Evolutionary conservation across 768 basidiomycete species (phyloP).

Genomic region (Tricholoma saponaceum): DNA sequence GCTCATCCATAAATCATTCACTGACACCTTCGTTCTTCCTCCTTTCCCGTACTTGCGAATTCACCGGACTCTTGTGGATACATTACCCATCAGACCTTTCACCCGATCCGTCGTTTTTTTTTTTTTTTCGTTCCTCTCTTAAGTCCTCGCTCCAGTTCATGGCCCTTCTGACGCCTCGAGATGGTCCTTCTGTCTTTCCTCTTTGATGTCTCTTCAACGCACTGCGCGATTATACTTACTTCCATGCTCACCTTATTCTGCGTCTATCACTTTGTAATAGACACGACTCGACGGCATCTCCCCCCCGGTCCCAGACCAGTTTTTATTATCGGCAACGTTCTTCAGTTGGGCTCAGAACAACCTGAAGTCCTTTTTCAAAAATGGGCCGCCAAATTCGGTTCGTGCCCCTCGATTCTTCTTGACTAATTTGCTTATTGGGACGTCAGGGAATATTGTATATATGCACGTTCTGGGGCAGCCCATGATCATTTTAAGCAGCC

Average conservation of each 20-base stretch:
- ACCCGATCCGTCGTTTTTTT: slow-evolving; percentile 11
- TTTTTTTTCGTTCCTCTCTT: slow-evolving; percentile 1
- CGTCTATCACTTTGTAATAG: slow-evolving; percentile 19
- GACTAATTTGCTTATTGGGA: neutral
- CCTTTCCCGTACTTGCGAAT: neutral
- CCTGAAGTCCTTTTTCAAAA: slow-evolving; percentile 36
- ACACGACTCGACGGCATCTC: slow-evolving; percentile 20
- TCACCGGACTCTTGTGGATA: slow-evolving; percentile 3
- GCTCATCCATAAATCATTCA: slow-evolving; percentile 5
- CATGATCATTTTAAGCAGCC: slow-evolving; percentile 47
- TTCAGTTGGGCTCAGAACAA: slow-evolving; percentile 37
- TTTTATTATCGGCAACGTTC: slow-evolving; percentile 45
- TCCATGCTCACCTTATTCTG: slow-evolving; percentile 12
- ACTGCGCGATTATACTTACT: slow-evolving; percentile 9
- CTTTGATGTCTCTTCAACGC: slow-evolving; percentile 2
- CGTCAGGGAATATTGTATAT: slow-evolving; percentile 40
- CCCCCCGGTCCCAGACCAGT: slow-evolving; percentile 46
- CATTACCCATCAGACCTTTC: slow-evolving; percentile 8
- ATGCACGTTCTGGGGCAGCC: slow-evolving; percentile 39
- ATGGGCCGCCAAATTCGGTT: slow-evolving; percentile 43
- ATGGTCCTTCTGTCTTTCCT: slow-evolving; percentile 5
- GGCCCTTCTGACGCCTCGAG: slow-evolving; percentile 5
- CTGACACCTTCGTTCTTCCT: slow-evolving; percentile 5
- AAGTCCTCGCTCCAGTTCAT: neutral
- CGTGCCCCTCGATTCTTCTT: slow-evolving; percentile 8